Percentiles rank a stretch among this genome's conserved stretches.
Evolutionary conservation across 1,139 yeast species (phyloP).

Genomic region (Kluyveromyces sp.): DNA sequence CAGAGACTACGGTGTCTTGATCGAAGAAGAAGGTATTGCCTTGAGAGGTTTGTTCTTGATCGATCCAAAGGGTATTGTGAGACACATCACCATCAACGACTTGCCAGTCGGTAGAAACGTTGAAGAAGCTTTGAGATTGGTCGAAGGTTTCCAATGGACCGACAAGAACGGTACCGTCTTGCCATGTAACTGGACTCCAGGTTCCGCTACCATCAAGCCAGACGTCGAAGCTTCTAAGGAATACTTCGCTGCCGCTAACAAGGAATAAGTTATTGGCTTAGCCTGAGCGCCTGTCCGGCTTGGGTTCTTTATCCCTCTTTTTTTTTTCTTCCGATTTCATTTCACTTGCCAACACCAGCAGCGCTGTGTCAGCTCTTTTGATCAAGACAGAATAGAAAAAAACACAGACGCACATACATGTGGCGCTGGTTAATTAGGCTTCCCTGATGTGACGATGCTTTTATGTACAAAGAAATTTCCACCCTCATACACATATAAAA

Average conservation of each 20-base stretch:
- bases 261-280: conserved; percentile 4
- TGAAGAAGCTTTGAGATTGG: conserved; percentile 92
- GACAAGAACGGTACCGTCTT: conserved; percentile 97
- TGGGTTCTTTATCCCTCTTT: neutral
- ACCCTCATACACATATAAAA: too few relatives aligned
- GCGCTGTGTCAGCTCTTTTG: neutral
- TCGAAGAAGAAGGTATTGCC: conserved; percentile 93
- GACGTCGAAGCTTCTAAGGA: conserved; percentile 66
- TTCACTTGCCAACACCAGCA: too few relatives aligned
- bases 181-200: conserved; percentile 99
- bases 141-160: conserved; percentile 98
- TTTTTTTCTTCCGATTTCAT: neutral
- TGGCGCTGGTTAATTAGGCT: too few relatives aligned
- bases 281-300: too few relatives aligned
- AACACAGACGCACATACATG: too few relatives aligned
- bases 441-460: too few relatives aligned
- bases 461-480: too few relatives aligned
- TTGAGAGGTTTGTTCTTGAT: conserved; percentile 96
- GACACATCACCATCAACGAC: conserved; percentile 97
- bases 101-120: conserved; percentile 99
- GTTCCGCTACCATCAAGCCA: conserved; percentile 90
- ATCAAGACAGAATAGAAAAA: too few relatives aligned
- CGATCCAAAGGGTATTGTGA: conserved; percentile 88
- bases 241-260: conserved; percentile 26
- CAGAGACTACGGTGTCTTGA: conserved; percentile 91